Conservation (phyloP, 164 flowering plant genomes). For the Kingdonia uniflora region DNA sequence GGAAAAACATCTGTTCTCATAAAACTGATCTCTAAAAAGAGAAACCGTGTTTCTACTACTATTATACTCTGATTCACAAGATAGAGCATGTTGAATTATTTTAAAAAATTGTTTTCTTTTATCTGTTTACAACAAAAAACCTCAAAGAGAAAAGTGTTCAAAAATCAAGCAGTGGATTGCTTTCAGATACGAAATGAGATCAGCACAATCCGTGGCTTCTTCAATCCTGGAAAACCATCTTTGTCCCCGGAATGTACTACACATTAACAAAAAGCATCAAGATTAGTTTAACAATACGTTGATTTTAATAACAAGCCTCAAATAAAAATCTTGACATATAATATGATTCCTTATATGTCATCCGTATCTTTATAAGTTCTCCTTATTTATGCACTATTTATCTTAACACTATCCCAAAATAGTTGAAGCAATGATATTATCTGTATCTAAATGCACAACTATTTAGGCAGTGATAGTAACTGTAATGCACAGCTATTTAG, state of each 20-base stretch:
- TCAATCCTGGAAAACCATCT: slow-evolving; percentile 59
- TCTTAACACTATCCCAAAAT: too few relatives aligned
- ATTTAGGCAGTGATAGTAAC: too few relatives aligned
- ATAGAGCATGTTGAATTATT: background rate
- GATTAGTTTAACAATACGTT: too few relatives aligned
- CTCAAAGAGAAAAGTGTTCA: background rate
- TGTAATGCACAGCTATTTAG: too few relatives aligned
- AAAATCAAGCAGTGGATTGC: slow-evolving; percentile 18
- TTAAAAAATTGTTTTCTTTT: background rate
- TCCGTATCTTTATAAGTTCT: too few relatives aligned
- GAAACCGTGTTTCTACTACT: background rate
- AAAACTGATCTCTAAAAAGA: background rate
- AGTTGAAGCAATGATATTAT: too few relatives aligned
- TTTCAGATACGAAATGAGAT: slow-evolving; percentile 46
- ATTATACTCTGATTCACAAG: too few relatives aligned
- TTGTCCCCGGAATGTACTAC: slow-evolving; percentile 56
- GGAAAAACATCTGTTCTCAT: background rate
- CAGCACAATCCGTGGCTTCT: slow-evolving; percentile 52
- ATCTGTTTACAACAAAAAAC: background rate
- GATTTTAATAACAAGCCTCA: too few relatives aligned
- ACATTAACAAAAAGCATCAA: background rate
- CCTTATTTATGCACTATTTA: too few relatives aligned
- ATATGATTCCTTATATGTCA: too few relatives aligned
- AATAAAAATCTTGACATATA: too few relatives aligned
- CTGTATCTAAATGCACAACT: too few relatives aligned